These are phyloP conservation scores for Paraconiothyrium sp. DNA, from an alignment of 2,329 filamentous ascomycete species.

Conservation along the genomic window DNA sequence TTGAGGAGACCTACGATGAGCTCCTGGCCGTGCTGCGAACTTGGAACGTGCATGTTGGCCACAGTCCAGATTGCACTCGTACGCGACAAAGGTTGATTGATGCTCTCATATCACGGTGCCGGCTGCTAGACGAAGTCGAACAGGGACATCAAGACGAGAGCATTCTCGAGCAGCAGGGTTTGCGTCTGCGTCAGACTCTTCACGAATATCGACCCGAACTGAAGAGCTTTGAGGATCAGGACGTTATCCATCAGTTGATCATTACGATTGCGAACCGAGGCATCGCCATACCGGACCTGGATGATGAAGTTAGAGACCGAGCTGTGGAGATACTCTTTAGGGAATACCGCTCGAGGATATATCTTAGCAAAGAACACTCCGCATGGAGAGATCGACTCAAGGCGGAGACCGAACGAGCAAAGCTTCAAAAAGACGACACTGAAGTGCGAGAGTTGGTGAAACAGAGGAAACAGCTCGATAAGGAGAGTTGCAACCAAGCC, in stretches of 20 bases:
- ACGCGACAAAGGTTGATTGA: constrained; percentile 18
- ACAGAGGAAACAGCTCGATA: constrained; percentile 4
- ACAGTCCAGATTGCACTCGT: not conserved
- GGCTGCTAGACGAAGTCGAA: constrained; percentile 12
- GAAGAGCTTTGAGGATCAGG: constrained; percentile 23
- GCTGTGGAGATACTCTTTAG: constrained; percentile 24
- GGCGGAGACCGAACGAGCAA: constrained; percentile 18
- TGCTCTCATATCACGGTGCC: constrained; percentile 21
- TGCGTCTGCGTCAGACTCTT: constrained; percentile 25
- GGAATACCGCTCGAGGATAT: constrained; percentile 15
- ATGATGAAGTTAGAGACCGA: constrained; percentile 27
- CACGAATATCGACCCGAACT: constrained; percentile 33
- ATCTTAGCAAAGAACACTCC: constrained; percentile 15
- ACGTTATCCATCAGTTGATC: constrained; percentile 24
- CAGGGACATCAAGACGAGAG: constrained; percentile 5
- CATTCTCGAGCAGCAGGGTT: constrained; percentile 16
- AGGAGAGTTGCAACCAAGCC: constrained; percentile 2
- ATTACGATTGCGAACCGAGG: constrained; percentile 31
- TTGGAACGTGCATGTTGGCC: constrained; percentile 29
- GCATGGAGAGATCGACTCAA: constrained; percentile 13
- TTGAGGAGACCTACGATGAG: constrained; percentile 26
- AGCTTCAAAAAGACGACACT: constrained; percentile 13
- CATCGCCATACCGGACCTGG: constrained; percentile 26
- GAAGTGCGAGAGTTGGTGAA: constrained; percentile 15
- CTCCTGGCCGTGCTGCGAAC: constrained; percentile 25